A percentile compares a stretch with the other conserved stretches of the same genome.
phyloP scores from a whole-genome alignment of 352 stramenopile species.

The Phytophthora tentaculata region DNA sequence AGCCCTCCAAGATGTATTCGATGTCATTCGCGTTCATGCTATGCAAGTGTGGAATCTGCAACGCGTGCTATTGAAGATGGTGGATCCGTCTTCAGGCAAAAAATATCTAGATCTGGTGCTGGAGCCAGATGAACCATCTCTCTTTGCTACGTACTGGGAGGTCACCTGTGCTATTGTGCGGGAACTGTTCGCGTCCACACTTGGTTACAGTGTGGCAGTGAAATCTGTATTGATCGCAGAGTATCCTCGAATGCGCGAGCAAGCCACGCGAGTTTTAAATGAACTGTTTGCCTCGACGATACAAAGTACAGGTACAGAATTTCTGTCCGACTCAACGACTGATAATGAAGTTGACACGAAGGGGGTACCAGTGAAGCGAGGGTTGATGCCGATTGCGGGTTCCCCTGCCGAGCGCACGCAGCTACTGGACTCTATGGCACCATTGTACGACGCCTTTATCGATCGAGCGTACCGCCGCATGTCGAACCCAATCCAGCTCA shows the following conservation, averaged over 20 bases:
- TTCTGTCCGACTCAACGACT: slow-evolving; percentile 25
- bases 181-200: slow-evolving; percentile 70
- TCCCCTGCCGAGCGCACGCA: slow-evolving; percentile 58
- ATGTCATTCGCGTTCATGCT: slow-evolving; percentile 66
- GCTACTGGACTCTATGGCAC: slow-evolving; percentile 72
- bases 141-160: slow-evolving; percentile 89
- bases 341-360: slow-evolving; percentile 4
- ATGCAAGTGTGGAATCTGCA: slow-evolving; percentile 89
- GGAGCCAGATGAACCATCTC: slow-evolving; percentile 71
- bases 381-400: slow-evolving; percentile 46
- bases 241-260: slow-evolving; percentile 82
- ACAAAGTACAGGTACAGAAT: slow-evolving; percentile 35
- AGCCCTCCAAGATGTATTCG: slow-evolving; percentile 81
- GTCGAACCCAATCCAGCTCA: slow-evolving; percentile 83
- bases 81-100: slow-evolving; percentile 47
- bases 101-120: slow-evolving; percentile 80
- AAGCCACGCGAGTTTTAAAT: slow-evolving; percentile 69
- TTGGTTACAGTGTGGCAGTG: slow-evolving; percentile 60
- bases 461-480: slow-evolving; percentile 67
- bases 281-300: slow-evolving; percentile 66
- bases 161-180: slow-evolving; percentile 80
- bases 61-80: slow-evolving; percentile 85
- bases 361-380: not conserved
- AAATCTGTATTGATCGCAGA: slow-evolving; percentile 78
- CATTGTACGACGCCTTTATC: slow-evolving; percentile 75